Conservation (phyloP, 352 stramenopile genomes). For the Globisporangium viniferum region DNA sequence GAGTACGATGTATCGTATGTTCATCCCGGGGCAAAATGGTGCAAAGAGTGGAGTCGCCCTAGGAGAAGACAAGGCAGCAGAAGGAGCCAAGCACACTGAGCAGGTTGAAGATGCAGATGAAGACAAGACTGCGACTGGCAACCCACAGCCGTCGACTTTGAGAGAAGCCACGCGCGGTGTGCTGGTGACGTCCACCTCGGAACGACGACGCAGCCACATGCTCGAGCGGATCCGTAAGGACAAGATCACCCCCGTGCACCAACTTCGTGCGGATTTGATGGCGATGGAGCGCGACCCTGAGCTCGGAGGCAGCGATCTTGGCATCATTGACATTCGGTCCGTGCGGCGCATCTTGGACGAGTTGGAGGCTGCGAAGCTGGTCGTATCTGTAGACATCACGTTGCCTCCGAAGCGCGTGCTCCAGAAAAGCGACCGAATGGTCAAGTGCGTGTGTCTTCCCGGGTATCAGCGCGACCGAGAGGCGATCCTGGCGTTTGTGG, state of each 20-base stretch:
- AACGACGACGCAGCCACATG: conserved; percentile 53
- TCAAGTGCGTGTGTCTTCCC: conserved; percentile 68
- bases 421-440: conserved; percentile 54
- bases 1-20: conserved; percentile 85
- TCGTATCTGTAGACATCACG: conserved; percentile 65
- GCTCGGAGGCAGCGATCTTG: conserved; percentile 25
- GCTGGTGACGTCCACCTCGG: conserved; percentile 50
- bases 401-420: conserved; percentile 63
- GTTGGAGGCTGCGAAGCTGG: conserved; percentile 38
- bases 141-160: conserved; percentile 52
- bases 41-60: neutral
- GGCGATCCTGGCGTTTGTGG: conserved; percentile 52
- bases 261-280: conserved; percentile 53
- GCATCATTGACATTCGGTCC: conserved; percentile 62
- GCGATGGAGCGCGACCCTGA: conserved; percentile 37
- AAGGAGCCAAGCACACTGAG: neutral
- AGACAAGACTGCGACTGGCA: conserved; percentile 1
- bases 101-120: neutral
- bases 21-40: conserved; percentile 29
- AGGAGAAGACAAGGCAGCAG: neutral
- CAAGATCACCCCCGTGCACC: conserved; percentile 70
- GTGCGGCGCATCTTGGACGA: conserved; percentile 65
- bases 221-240: conserved; percentile 49
- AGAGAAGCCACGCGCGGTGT: conserved; percentile 47
- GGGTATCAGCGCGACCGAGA: conserved; percentile 47